A percentile compares a stretch with the other conserved stretches of the same genome.
phyloP scores from a whole-genome alignment of 768 basidiomycete species.

The Rhodotorula toruloides region DNA sequence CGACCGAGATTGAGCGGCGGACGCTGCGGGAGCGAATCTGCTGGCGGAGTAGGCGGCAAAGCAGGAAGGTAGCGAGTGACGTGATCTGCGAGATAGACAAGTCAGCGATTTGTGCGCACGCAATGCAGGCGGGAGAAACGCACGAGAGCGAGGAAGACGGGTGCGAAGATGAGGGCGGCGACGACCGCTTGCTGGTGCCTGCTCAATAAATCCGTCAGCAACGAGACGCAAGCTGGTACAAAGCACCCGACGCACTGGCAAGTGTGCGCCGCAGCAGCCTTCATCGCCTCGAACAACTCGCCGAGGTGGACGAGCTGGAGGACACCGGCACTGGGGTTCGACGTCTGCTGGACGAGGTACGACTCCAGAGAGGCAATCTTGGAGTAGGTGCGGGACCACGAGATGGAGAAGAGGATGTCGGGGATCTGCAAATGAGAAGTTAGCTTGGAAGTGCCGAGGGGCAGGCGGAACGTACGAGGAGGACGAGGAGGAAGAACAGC shows the following conservation, averaged over 20 bases:
- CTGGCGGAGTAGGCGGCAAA: not conserved
- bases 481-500: not conserved
- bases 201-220: too few relatives aligned
- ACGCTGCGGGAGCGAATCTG: not conserved
- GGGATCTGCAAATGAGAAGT: not conserved
- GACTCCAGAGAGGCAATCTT: not conserved
- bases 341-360: not conserved
- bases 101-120: not conserved
- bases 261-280: not conserved
- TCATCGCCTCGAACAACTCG: not conserved
- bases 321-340: not conserved
- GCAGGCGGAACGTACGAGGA: not conserved
- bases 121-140: not conserved
- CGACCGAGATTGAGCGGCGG: not conserved
- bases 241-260: not conserved
- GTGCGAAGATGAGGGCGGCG: not conserved
- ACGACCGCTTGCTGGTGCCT: not conserved
- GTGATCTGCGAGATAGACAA: not conserved
- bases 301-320: not conserved
- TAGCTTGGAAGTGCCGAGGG: too few relatives aligned
- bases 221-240: too few relatives aligned
- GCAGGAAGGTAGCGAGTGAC: not conserved
- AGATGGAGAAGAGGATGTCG: slow-evolving; percentile 9
- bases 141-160: not conserved
- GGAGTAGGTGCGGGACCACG: not conserved